Evolutionary conservation across 768 basidiomycete species (phyloP).

Genomic region (Suillus brevipes): DNA sequence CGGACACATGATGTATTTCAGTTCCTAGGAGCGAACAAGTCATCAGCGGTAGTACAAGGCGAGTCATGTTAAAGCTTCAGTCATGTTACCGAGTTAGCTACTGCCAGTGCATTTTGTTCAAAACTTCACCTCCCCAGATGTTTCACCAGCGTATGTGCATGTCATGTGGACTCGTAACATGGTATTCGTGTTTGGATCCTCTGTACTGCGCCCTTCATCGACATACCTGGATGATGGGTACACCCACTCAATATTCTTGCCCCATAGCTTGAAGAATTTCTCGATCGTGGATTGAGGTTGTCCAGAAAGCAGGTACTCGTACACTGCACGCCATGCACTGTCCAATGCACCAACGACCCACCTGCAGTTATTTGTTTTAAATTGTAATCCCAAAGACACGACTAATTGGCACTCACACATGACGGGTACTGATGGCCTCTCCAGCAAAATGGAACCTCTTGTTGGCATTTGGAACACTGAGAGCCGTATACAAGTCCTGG

Average conservation of each 20-base stretch:
- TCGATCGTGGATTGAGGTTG: constrained; percentile 10
- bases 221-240: not conserved
- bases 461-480: constrained; percentile 33
- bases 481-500: constrained; percentile 29
- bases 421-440: constrained; percentile 39
- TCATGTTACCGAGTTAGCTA: not conserved
- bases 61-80: not conserved
- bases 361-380: constrained; percentile 13
- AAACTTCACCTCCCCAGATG: not conserved
- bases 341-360: constrained; percentile 44
- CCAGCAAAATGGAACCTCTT: constrained; percentile 38
- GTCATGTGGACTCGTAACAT: constrained; percentile 1
- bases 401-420: constrained; percentile 23
- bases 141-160: not conserved
- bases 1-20: not conserved
- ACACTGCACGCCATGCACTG: constrained; percentile 37
- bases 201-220: not conserved
- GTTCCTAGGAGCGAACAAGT: not conserved
- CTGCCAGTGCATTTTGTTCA: not conserved
- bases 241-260: constrained; percentile 32
- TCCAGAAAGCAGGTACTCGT: constrained; percentile 22
- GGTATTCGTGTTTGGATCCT: not conserved
- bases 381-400: not conserved
- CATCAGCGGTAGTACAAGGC: not conserved
- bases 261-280: constrained; percentile 31